phyloP scores from a whole-genome alignment of 352 stramenopile genomes.

The Phytophthora sp. region DNA sequence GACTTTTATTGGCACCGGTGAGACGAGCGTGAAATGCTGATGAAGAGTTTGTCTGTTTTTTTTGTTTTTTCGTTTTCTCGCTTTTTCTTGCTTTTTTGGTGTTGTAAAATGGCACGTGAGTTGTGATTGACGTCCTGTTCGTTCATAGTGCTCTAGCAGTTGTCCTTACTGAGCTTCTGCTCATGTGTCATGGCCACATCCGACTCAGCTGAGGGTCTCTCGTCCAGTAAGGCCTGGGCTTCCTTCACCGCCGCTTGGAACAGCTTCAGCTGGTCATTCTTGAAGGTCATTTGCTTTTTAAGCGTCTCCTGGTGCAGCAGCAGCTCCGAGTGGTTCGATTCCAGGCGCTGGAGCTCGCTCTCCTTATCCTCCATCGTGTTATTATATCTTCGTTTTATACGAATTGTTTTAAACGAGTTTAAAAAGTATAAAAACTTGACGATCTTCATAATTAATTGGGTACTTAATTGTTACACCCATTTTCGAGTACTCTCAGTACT shows the following conservation, averaged over 20 bases:
- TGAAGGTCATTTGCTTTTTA: conserved; percentile 48
- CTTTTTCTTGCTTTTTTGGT: conserved; percentile 21
- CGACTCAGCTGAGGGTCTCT: background rate
- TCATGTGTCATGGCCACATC: no score
- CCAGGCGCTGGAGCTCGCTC: conserved; percentile 57
- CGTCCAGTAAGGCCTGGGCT: conserved; percentile 22
- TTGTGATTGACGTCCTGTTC: conserved; percentile 27
- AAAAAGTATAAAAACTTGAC: no score
- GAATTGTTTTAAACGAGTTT: no score
- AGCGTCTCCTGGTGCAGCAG: conserved; percentile 64
- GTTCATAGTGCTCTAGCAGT: conserved; percentile 10
- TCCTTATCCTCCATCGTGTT: conserved; percentile 14
- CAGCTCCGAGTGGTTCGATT: conserved; percentile 68
- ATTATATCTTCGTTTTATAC: no score
- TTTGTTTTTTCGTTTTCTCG: conserved; percentile 16
- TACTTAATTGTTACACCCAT: no score
- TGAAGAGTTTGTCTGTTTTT: conserved; percentile 39
- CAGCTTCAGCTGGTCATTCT: conserved; percentile 49
- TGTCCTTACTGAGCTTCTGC: no score
- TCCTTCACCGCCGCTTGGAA: conserved; percentile 48
- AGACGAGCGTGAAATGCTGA: conserved; percentile 35
- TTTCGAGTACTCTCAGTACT: no score
- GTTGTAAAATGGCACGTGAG: conserved; percentile 39
- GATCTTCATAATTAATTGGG: no score
- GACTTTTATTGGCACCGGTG: conserved; percentile 40